Evolutionary conservation across 2,329 filamentous ascomycete genomes (phyloP).

Genomic region (Boeremia lycopersici): DNA sequence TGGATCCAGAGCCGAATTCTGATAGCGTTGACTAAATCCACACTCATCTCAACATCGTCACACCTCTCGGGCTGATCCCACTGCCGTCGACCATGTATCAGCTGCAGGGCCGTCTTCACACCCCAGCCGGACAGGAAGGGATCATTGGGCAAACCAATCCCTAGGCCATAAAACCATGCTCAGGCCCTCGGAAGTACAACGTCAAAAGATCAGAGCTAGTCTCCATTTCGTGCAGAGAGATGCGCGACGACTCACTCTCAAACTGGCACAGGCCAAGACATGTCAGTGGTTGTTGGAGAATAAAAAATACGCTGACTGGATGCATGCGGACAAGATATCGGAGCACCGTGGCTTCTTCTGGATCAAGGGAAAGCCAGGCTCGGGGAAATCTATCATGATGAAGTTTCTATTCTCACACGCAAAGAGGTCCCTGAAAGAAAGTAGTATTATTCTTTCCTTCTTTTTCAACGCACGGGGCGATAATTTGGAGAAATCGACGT

Average conservation of each 20-base stretch:
- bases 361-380: slow-evolving; percentile 36
- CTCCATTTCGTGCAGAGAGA: slow-evolving; percentile 40
- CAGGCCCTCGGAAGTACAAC: too few species aligned
- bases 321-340: slow-evolving; percentile 28
- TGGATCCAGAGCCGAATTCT: too few species aligned
- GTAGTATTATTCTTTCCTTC: background rate
- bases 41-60: too few species aligned
- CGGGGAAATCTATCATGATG: slow-evolving; percentile 50
- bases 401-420: slow-evolving; percentile 33
- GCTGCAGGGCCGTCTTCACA: too few species aligned
- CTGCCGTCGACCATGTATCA: too few species aligned
- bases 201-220: background rate
- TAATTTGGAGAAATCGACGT: background rate
- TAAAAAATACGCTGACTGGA: slow-evolving; percentile 46
- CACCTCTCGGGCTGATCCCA: too few species aligned
- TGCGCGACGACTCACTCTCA: slow-evolving; percentile 44
- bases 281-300: slow-evolving; percentile 31
- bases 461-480: background rate
- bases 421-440: background rate
- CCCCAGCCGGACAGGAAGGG: too few species aligned
- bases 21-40: too few species aligned
- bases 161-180: too few species aligned
- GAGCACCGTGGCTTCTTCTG: slow-evolving; percentile 23
- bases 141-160: too few species aligned
- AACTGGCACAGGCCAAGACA: slow-evolving; percentile 36